Evolutionary conservation across 2,329 filamentous ascomycete species (phyloP), one percentile per base, ranked within the genome.

Genomic region (Tolypocladium guangdongense): DNA sequence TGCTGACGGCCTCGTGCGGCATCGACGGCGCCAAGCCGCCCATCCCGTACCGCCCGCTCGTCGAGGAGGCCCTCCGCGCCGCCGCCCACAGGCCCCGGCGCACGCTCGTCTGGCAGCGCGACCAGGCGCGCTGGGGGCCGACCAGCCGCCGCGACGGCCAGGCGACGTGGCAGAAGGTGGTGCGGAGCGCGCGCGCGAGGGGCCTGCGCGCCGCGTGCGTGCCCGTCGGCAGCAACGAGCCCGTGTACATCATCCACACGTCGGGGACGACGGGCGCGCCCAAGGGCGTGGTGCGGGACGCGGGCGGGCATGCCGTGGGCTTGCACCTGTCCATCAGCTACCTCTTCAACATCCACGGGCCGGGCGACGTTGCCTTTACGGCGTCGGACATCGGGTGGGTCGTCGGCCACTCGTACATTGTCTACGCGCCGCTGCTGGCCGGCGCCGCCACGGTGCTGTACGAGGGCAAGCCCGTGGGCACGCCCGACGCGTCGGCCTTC

Each of bases 391-490:
- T 96, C 54, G 92, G 91, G 35, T 96, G 91, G 92, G 89, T 73
- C 7, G 69, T 72, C 11, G 69, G 69, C 18, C 69, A 90, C 65
- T 87, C 83, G 7, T 96, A 93, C 66, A 96, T 96, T 57, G 75
- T 96, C 14, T 96, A 96, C 64, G 91, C 83, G 4, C 91, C 91
- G 14, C 79, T 97, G 7, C 79, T 96, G 2, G 82, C 86, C 0
- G 91, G 91, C 6, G 90, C 91, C 2, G 85, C 90, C 1, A 95
- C 90, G 0, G 81, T 96, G 1, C 75, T 96, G 0, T 96, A 90
- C 67, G 91, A 96, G 71, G 92, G 91, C n/a, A 96, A 96, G 60
- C 91, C 91, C 0, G 77, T 96, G 14, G 90, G 90, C 5, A 96
- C 90, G 0, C 91, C 91, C 0, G 84, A 96, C 61, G 87, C 90